These are phyloP conservation scores for Microstegium vimineum DNA, from an alignment of 176 grass and related monocot species.

Conservation along the genomic window DNA sequence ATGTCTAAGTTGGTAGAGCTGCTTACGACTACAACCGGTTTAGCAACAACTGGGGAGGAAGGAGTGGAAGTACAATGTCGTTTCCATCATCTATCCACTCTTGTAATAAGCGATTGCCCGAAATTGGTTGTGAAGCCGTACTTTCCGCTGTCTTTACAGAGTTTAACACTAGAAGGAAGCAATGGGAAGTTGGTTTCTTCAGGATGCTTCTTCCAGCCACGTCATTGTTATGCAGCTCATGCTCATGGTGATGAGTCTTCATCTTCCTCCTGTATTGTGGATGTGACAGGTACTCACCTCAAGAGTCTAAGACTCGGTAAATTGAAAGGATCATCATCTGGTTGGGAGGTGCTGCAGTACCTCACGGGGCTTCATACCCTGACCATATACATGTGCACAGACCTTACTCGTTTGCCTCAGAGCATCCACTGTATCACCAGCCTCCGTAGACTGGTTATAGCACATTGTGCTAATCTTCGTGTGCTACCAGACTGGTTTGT, in stretches of 20 bases:
- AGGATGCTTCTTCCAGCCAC: neutral
- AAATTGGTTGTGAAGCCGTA: neutral
- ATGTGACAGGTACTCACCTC: neutral
- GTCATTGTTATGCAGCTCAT: neutral
- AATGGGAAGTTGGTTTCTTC: neutral
- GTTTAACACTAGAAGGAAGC: neutral
- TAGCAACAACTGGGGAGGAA: neutral
- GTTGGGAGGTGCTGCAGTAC: neutral
- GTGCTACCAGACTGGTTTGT: neutral
- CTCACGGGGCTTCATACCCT: neutral
- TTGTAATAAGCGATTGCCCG: neutral
- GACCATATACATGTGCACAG: neutral
- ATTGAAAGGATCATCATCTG: neutral
- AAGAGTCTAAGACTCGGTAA: neutral
- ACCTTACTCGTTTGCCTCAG: neutral
- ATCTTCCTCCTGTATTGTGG: neutral
- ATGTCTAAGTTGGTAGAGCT: neutral
- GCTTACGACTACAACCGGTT: neutral
- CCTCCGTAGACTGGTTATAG: neutral
- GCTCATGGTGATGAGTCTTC: neutral
- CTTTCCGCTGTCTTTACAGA: neutral
- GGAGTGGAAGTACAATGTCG: neutral
- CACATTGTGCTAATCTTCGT: neutral
- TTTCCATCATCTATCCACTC: neutral
- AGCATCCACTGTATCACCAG: neutral